Conservation (phyloP, 1,284 basidiomycete species). For the Melampsora abietis-canadensis region DNA sequence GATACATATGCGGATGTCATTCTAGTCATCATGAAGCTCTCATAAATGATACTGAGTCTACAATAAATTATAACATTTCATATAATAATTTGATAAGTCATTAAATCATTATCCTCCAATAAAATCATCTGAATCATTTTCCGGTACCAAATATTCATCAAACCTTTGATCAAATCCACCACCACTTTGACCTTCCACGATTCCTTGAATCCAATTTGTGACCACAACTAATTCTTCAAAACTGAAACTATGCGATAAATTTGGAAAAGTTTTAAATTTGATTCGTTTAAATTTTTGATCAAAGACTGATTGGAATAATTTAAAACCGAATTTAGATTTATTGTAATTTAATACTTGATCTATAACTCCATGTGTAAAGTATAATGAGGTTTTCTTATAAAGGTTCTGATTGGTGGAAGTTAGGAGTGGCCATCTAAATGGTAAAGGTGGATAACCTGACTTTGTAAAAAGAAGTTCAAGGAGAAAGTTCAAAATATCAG, state of each 20-base stretch:
- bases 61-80: not conserved
- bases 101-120: not conserved
- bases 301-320: constrained; percentile 21
- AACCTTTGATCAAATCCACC: constrained; percentile 27
- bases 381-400: constrained; percentile 15
- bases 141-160: constrained; percentile 13
- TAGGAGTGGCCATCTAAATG: constrained; percentile 19
- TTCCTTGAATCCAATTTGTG: constrained; percentile 21
- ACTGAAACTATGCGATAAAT: constrained; percentile 21
- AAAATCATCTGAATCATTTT: constrained; percentile 8
- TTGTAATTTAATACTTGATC: constrained; percentile 28
- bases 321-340: constrained; percentile 10
- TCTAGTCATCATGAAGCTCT: not conserved
- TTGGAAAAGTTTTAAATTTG: constrained; percentile 29
- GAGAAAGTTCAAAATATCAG: not conserved
- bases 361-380: constrained; percentile 19
- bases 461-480: constrained; percentile 6
- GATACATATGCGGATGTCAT: not conserved
- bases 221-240: constrained; percentile 14
- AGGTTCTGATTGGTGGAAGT: not conserved
- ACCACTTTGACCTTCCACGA: constrained; percentile 11
- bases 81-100: no score
- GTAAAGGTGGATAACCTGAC: constrained; percentile 35
- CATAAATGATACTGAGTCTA: not conserved
- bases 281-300: constrained; percentile 1